These are phyloP conservation scores for Aspergillus nomiae DNA, from an alignment of 2,329 filamentous ascomycete species.

Conservation along the genomic window DNA sequence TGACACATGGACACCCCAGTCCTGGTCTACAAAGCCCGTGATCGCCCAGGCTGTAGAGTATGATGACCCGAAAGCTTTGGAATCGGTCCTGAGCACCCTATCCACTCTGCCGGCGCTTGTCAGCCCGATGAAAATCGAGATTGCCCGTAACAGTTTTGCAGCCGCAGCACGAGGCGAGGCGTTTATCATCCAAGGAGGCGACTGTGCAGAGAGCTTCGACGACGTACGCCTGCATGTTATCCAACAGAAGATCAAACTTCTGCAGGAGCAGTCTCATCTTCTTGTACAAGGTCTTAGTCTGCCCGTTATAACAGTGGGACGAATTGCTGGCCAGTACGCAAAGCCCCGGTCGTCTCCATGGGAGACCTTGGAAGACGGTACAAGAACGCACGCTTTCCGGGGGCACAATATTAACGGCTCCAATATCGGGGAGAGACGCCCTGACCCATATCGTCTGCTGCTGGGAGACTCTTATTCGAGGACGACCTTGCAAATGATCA, in stretches of 20 bases:
- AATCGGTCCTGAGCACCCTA: constrained; percentile 3
- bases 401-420: constrained; percentile 94
- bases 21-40: neutral
- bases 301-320: constrained; percentile 58
- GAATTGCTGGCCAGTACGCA: constrained; percentile 94
- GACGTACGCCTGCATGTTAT: constrained; percentile 85
- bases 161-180: constrained; percentile 66
- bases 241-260: constrained; percentile 89
- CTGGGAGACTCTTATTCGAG: constrained; percentile 90
- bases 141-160: constrained; percentile 3
- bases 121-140: constrained; percentile 9
- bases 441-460: constrained; percentile 79
- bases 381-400: constrained; percentile 79
- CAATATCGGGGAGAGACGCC: constrained; percentile 61
- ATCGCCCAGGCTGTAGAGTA: constrained; percentile 6
- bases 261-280: constrained; percentile 43
- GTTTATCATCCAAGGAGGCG: constrained; percentile 81
- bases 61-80: neutral
- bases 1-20: constrained; percentile 3
- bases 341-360: constrained; percentile 86
- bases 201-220: constrained; percentile 92
- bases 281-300: constrained; percentile 3
- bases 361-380: constrained; percentile 71
- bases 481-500: constrained; percentile 74
- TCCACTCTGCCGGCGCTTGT: constrained; percentile 1